Conservation (phyloP, 441 rosid genomes). For the Croton setiger region DNA sequence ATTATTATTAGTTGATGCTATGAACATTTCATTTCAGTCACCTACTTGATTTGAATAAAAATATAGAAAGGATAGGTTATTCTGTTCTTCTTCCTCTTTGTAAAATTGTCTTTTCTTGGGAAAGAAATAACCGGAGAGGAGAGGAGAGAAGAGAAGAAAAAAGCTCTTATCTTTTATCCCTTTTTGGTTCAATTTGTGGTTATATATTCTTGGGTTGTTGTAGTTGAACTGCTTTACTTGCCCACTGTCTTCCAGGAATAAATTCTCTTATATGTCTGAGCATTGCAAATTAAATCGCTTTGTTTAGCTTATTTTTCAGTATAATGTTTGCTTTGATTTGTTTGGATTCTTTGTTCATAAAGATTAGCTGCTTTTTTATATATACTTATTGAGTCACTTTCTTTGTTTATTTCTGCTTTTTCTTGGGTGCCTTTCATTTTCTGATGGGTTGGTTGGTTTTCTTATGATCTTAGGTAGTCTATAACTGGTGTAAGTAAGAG, state of each 20-base stretch:
- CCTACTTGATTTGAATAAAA: conserved; percentile 12
- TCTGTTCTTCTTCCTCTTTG: background rate
- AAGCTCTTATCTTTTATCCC: background rate
- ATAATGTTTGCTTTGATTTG: conserved; percentile 25
- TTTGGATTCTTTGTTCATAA: conserved; percentile 35
- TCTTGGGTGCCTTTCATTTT: conserved; percentile 34
- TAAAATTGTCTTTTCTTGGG: background rate
- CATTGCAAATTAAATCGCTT: conserved; percentile 19
- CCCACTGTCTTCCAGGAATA: conserved; percentile 32
- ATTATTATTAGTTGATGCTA: background rate
- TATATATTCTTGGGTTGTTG: conserved; percentile 30
- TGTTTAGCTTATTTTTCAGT: conserved; percentile 23
- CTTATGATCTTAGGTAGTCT: conserved; percentile 23
- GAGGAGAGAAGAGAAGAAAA: too few species aligned
- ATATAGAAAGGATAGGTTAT: background rate
- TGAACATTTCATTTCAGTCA: background rate
- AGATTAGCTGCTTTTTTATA: conserved; percentile 25
- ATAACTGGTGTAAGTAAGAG: conserved; percentile 23
- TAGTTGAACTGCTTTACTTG: conserved; percentile 30
- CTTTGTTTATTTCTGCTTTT: conserved; percentile 19
- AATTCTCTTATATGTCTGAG: conserved; percentile 37
- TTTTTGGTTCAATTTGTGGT: conserved; percentile 13
- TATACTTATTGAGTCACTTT: conserved; percentile 13
- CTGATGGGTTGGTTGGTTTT: conserved; percentile 19
- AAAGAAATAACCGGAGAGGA: background rate